A percentile compares a stretch with the other conserved stretches of the same genome.
These are phyloP conservation scores for Neurospora sp. DNA, from an alignment of 495 filamentous ascomycete genomes.

Conservation along the genomic window DNA sequence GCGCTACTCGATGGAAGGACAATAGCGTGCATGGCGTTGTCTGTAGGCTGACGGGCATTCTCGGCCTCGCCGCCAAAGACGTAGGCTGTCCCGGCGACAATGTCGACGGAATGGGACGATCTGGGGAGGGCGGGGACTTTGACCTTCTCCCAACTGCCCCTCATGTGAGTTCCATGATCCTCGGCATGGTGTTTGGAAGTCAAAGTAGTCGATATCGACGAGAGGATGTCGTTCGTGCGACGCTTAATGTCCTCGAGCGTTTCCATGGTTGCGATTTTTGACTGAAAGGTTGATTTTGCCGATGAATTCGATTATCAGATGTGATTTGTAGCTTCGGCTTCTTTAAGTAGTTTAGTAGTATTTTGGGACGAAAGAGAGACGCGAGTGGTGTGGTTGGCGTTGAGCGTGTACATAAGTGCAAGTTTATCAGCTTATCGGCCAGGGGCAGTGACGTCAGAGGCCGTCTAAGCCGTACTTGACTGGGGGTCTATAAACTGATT, in stretches of 20 bases:
- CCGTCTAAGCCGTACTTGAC: background rate
- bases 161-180: conserved; percentile 24
- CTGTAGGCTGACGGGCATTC: conserved; percentile 40
- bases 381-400: background rate
- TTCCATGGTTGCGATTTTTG: conserved; percentile 22
- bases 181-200: conserved; percentile 8
- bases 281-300: background rate
- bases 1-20: conserved; percentile 44
- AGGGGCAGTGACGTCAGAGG: background rate
- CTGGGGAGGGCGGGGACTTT: conserved; percentile 45
- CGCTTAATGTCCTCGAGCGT: conserved; percentile 34
- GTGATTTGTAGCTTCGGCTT: background rate
- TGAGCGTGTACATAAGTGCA: background rate
- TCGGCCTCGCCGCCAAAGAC: conserved; percentile 55
- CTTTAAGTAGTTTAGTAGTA: background rate
- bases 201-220: conserved; percentile 26
- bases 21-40: conserved; percentile 61
- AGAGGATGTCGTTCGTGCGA: conserved; percentile 33
- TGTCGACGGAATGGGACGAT: conserved; percentile 58
- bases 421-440: background rate
- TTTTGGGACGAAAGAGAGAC: background rate
- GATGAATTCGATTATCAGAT: background rate
- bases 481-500: background rate
- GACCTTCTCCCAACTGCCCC: conserved; percentile 51
- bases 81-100: conserved; percentile 57